Evolutionary conservation across 305 asterid species (phyloP), one percentile per base, ranked within the genome.

Genomic region (Fraxinus sp.): DNA sequence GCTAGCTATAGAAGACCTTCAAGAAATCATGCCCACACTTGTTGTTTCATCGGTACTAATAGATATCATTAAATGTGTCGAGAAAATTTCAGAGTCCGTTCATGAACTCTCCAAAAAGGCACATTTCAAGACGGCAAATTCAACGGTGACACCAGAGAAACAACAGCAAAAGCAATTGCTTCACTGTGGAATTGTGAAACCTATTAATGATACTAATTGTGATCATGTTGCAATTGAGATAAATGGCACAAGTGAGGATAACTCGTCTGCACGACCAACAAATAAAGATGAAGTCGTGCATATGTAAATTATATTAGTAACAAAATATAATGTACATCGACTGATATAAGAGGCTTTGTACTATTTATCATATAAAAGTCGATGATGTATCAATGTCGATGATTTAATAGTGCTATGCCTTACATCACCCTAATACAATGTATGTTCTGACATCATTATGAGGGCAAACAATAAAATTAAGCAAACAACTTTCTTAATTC

Each of bases 121-220:
- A 9, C 41, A 78, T 73, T 93, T 92, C 82, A 75, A 82, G 75
- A 78, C 81, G 0, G 30, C 75, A 10, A 84, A 83, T 22, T 71
- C 81, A 3, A 10, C 16, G 62, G 5, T 43, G 11, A 43, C n/a
- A n/a, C 52, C 78, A 8, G 81, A 80, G 55, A 72, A 75, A 2
- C 66, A 79, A 30, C 86, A 84, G 18, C 86, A 77, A 64, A 82
- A 62, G 28, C 83, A 80, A 46, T 3, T 86, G 62, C 89, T 90
- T 68, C 96, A 87, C 30, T 88, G 91, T 1, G 95, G 93, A 37
- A 76, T 83, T 0, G 96, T 92, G 79, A 90, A 83, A 32, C 92
- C 93, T 10, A 68, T 91, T 35, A 72, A 84, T 16, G 85, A 86
- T 6, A 49, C 7, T 20, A 82, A 14, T 14, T 20, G 18, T 6